Percentiles rank a stretch among this genome's conserved stretches.
phyloP scores from a whole-genome alignment of 257 asterid species.

The Solanum chaucha region DNA sequence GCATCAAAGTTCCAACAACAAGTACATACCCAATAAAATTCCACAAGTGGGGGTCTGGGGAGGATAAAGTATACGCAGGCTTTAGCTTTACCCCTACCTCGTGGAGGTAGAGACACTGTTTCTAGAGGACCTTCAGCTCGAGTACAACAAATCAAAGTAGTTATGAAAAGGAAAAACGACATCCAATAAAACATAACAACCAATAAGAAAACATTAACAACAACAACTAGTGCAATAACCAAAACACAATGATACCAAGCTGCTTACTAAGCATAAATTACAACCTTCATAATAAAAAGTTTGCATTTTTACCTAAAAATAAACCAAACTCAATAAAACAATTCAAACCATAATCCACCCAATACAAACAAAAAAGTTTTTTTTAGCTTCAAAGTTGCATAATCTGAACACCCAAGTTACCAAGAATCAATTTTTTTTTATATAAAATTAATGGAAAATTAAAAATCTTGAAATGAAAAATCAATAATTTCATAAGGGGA shows the following conservation, averaged over 20 bases:
- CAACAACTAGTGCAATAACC: neutral
- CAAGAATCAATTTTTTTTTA: neutral
- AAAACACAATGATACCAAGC: neutral
- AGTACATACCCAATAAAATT: neutral
- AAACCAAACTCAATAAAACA: conserved; percentile 8
- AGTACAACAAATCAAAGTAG: neutral
- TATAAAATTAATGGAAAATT: neutral
- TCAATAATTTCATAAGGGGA: neutral
- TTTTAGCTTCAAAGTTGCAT: neutral
- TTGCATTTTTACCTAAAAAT: conserved; percentile 19
- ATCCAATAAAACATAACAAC: neutral
- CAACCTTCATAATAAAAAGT: conserved; percentile 18
- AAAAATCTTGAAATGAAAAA: neutral
- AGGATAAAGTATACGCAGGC: neutral
- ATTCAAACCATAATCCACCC: neutral
- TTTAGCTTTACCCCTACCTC: neutral
- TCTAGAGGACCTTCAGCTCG: neutral
- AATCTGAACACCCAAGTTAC: neutral
- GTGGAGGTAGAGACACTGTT: neutral
- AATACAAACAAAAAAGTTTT: neutral
- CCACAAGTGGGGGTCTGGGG: neutral
- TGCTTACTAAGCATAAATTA: conserved; percentile 23
- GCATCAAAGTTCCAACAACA: neutral
- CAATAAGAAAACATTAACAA: neutral
- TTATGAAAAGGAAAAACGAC: neutral